A percentile compares a stretch with the other conserved stretches of the same genome.
Conservation (phyloP, 208 protist genomes). For the Trypanosoma cruzi region DNA sequence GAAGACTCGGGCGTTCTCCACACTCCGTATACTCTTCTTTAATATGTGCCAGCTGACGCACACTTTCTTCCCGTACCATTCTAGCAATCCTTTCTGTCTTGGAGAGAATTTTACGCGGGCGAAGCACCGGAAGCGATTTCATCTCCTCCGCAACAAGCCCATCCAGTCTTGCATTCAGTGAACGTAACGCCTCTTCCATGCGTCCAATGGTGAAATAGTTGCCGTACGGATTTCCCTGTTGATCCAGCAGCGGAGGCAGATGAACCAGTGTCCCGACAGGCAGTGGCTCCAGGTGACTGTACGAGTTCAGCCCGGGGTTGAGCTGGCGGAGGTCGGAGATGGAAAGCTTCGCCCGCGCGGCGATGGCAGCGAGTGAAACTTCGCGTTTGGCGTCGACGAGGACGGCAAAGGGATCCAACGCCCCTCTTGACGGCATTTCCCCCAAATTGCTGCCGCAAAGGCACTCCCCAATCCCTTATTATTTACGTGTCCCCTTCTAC, state of each 20-base stretch:
- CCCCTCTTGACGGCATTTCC: background rate
- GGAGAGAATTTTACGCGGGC: conserved; percentile 46
- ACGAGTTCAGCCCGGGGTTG: conserved; percentile 45
- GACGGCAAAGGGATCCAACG: conserved; percentile 28
- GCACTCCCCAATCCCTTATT: no score
- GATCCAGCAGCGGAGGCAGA: conserved; percentile 36
- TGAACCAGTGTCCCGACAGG: conserved; percentile 48
- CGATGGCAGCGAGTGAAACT: conserved; percentile 14
- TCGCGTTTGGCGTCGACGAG: background rate
- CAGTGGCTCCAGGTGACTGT: conserved; percentile 31
- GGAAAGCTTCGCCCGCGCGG: background rate
- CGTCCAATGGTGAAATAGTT: conserved; percentile 43
- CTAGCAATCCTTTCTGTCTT: conserved; percentile 55
- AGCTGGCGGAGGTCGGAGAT: conserved; percentile 54
- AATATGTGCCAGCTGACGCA: conserved; percentile 52
- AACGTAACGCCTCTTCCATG: conserved; percentile 46
- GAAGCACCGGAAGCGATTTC: conserved; percentile 25
- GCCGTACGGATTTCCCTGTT: conserved; percentile 32
- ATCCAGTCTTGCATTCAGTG: conserved; percentile 40
- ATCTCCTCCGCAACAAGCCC: conserved; percentile 12
- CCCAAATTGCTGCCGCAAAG: no score
- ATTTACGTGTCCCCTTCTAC: no score
- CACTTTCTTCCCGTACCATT: conserved; percentile 44
- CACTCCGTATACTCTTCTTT: conserved; percentile 29
- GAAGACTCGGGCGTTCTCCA: conserved; percentile 31